Evolutionary conservation across 306 rosid genomes (phyloP).

Genomic region (Gastrolobium villosum): DNA sequence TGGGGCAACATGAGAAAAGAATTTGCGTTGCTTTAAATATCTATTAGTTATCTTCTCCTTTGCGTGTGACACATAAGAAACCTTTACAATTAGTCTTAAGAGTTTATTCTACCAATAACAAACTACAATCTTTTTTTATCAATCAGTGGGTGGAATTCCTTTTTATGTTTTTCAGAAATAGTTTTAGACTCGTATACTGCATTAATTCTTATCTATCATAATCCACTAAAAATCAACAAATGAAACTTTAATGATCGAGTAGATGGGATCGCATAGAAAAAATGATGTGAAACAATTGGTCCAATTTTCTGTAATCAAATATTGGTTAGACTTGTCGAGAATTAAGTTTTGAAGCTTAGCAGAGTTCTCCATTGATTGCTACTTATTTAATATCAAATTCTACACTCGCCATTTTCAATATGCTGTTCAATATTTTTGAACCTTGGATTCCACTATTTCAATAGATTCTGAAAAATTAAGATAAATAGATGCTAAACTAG

Average conservation of each 20-base stretch:
- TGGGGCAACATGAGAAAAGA: too few relatives aligned
- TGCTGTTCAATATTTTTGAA: not conserved
- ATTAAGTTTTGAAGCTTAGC: not conserved
- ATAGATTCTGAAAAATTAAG: not conserved
- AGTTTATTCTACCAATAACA: constrained; percentile 11
- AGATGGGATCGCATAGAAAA: not conserved
- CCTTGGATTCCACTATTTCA: not conserved
- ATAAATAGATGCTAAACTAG: too few relatives aligned
- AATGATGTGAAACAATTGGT: not conserved
- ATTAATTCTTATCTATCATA: constrained; percentile 3
- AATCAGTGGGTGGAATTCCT: constrained; percentile 34
- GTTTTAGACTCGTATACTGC: constrained; percentile 1
- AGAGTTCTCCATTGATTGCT: not conserved
- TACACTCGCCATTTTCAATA: not conserved
- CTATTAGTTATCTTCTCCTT: not conserved
- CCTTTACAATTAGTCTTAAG: not conserved
- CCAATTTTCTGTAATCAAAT: not conserved
- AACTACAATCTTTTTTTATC: not conserved
- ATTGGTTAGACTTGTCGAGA: not conserved
- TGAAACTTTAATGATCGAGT: not conserved
- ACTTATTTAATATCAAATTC: not conserved
- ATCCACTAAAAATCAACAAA: not conserved
- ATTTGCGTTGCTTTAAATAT: not conserved
- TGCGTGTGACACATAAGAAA: not conserved
- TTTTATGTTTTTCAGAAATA: not conserved